Base-by-base conservation (phyloP, 2,329 filamentous ascomycete species). In the Alternaria brassicicola region DNA sequence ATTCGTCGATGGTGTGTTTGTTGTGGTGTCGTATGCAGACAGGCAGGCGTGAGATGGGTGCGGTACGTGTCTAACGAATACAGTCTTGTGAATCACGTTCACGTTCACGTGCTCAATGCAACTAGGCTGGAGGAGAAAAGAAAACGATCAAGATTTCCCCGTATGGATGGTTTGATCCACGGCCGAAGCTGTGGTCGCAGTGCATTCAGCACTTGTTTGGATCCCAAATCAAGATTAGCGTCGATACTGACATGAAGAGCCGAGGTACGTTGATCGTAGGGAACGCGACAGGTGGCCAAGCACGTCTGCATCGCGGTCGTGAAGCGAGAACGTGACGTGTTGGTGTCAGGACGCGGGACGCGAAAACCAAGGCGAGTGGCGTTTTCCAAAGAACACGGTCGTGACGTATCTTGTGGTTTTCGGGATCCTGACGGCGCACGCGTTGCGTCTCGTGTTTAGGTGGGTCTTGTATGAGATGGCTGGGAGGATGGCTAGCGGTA, bases 381-480 rank as follows among this genome's bases (percentile, higher is more conserved):
- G 52, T 43, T 17, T 36, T 23, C 9, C 3, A 21, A 39, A 39
- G 38, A 42, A 52, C 50, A 52, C 56, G 35, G 23, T 21, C 15
- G 55, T 62, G 59, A 62, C 56, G 62, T 57, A 55, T 23, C 53
- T 39, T 42, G 41, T 53, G 23, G 17, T 13, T 49, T 50, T 38
- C 33, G 49, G 33, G 26, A 42, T 42, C 23, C 46, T n/a, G 35
- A 46, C 51, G 51, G 51, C 46, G 53, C 39, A 51, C 53, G 53
- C 39, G 53, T 31, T 43, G 38, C n/a, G 31, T 47, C 35, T 47
- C 42, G 49, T 35, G 42, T 43, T 33, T 39, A 15, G 31, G 26
- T 42, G 43, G 43, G 45, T 25, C 52, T n/a, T 31, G 17, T 41
- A 55, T 31, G 28, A 57, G 31, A 52, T 46, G 54, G 54, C 54